Conservation (phyloP, 2,329 filamentous ascomycete species). For the Aspergillus pseudoterreus region DNA sequence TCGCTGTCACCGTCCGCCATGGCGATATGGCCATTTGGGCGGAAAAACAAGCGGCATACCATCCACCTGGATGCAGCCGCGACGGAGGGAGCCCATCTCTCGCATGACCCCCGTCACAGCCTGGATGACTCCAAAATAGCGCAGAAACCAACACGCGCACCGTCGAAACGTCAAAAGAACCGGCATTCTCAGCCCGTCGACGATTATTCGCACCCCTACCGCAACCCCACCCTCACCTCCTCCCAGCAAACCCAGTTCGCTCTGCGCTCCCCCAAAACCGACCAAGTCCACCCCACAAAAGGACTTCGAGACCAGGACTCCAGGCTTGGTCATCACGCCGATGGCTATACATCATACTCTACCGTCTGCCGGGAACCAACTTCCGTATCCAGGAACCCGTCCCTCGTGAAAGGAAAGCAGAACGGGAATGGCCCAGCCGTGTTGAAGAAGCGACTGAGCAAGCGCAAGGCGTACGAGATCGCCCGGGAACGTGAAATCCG, state of each 20-base stretch:
- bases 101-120: conserved; percentile 29
- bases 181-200: conserved; percentile 26
- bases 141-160: conserved; percentile 31
- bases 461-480: conserved; percentile 70
- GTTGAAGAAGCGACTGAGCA: conserved; percentile 69
- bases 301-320: conserved; percentile 6
- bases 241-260: conserved; percentile 14
- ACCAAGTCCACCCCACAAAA: conserved; percentile 17
- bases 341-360: conserved; percentile 31
- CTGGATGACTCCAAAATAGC: conserved; percentile 23
- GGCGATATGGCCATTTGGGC: conserved; percentile 81
- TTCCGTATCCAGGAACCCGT: conserved; percentile 44
- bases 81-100: conserved; percentile 31
- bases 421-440: conserved; percentile 55
- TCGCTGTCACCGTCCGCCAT: conserved; percentile 45
- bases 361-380: conserved; percentile 38
- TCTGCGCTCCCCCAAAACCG: conserved; percentile 20
- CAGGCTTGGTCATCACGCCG: conserved; percentile 9
- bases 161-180: conserved; percentile 32
- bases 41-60: conserved; percentile 65
- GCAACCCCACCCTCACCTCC: conserved; percentile 11
- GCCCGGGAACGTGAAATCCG: conserved; percentile 83
- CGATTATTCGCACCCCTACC: conserved; percentile 13
- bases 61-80: conserved; percentile 54
- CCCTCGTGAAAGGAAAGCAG: conserved; percentile 55